Percentiles rank a stretch among this genome's conserved stretches.
Conservation (phyloP, 2,329 filamentous ascomycete genomes). For the Fusarium beomiforme region DNA sequence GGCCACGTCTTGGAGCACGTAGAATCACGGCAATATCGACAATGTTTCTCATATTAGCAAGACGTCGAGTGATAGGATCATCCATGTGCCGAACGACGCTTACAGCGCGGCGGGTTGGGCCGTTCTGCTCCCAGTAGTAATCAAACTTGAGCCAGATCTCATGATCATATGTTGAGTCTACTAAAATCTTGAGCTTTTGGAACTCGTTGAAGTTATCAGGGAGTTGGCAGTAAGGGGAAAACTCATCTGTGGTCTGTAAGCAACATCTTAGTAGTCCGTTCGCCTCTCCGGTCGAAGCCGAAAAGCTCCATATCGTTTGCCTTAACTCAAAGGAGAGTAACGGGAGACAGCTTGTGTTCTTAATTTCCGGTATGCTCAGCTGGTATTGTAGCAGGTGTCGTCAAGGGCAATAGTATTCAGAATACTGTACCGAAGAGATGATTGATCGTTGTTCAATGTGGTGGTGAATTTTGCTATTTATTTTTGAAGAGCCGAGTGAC, state of each 20-base stretch:
- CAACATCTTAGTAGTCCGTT: constrained; percentile 13
- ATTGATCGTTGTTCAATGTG: no score
- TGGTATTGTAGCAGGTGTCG: no score
- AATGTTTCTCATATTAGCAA: background rate
- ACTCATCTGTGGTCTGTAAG: constrained; percentile 7
- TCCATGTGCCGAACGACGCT: background rate
- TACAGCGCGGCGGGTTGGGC: background rate
- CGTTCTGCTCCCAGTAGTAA: background rate
- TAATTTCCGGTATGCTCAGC: no score
- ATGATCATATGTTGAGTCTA: constrained; percentile 12
- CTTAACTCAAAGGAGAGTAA: constrained; percentile 20
- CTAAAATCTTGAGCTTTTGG: background rate
- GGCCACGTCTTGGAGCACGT: constrained; percentile 6
- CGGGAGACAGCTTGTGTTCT: background rate
- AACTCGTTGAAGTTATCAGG: background rate
- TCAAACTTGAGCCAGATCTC: constrained; percentile 19
- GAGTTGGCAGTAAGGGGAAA: background rate
- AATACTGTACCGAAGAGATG: no score
- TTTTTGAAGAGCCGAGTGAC: no score
- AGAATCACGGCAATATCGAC: background rate
- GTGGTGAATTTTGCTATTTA: no score
- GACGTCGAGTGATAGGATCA: background rate
- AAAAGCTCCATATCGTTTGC: constrained; percentile 7
- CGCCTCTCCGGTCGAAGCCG: background rate
- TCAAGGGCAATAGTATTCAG: no score